Evolutionary conservation across 2,329 filamentous ascomycete genomes (phyloP), one percentile per base, ranked within the genome.

Genomic region (Shiraia bambusicola): DNA sequence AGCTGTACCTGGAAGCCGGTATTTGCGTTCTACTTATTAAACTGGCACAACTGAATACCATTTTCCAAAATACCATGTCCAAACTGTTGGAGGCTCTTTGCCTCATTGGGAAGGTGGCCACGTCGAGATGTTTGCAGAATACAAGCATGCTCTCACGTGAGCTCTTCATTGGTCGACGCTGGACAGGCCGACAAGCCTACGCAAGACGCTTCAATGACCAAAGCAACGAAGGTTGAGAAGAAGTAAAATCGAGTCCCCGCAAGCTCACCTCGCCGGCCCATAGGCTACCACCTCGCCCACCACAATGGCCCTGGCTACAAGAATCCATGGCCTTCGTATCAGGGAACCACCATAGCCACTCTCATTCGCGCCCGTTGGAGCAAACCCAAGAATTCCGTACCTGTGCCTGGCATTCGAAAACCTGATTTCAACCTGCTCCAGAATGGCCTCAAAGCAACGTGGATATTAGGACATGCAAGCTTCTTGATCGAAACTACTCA

Each of bases 391-490:
- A 73, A 75, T 45, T 74, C 71, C 39, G 69, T 75, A 0, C 73
- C 75, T 7, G 69, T 78, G 0, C 75, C 75, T 0, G 52, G 65
- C 15, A 61, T 77, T 2, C 57, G 62, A 22, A 67, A 57, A 33
- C 73, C 73, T 4, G 65, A 69, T 44, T 76, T 72, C 64, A 68
- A 59, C 9, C 19, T 9, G 4, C 45, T 51, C 6, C 52, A 59
- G 16, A 38, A 56, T 29, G 59, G 55, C n/a, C 16, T 68, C 45
- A 73, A 73, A 49, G 73, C 72, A 4, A 77, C 75, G 10, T 78
- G 75, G 75, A 68, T 78, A n/a, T n/a, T n/a, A 16, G 76, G 76
- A 1, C 76, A 78, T 58, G 75, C 76, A 2, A 72, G 69, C 26
- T 77, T 76, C 47, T 50, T 78, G 10, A 50, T 78, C 13, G 74